These are phyloP conservation scores for Angomonas deanei DNA, from an alignment of 208 protist genomes.

Conservation along the genomic window DNA sequence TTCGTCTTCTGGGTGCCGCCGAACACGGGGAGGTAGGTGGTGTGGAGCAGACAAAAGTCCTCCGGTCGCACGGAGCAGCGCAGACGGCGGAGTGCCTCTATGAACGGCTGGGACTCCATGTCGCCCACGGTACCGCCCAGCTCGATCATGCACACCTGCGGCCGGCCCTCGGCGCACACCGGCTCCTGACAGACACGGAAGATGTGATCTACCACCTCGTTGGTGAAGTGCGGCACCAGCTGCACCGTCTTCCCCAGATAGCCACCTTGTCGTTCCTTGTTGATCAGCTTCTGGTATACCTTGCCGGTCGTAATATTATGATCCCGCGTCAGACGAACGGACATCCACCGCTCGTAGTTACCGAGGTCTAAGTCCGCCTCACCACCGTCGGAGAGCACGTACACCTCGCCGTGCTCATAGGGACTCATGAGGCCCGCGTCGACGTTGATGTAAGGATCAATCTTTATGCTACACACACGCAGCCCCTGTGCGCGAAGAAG, in stretches of 20 bases:
- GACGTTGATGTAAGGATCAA: conserved; percentile 99
- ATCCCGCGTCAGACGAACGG: conserved; percentile 90
- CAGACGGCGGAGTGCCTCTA: conserved; percentile 96
- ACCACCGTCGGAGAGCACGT: conserved; percentile 98
- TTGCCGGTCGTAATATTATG: conserved; percentile 99
- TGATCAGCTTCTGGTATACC: conserved; percentile 95
- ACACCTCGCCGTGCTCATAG: conserved; percentile 98
- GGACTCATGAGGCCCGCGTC: conserved; percentile 92
- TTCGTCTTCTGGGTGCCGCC: conserved; percentile 99
- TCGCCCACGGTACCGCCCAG: conserved; percentile 98
- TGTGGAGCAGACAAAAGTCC: conserved; percentile 88
- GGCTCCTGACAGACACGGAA: conserved; percentile 84
- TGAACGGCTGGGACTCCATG: conserved; percentile 98
- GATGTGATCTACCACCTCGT: conserved; percentile 88
- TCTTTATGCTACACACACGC: conserved; percentile 97
- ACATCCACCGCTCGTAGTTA: conserved; percentile 99
- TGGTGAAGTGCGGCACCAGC: conserved; percentile 94
- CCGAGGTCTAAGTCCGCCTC: conserved; percentile 97
- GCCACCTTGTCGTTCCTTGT: conserved; percentile 95
- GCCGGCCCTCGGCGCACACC: conserved; percentile 71
- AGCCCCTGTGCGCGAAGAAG: conserved; percentile 86
- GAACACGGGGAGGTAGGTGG: conserved; percentile 87
- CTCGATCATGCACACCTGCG: conserved; percentile 98
- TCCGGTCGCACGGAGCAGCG: conserved; percentile 72
- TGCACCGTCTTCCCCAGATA: conserved; percentile 99